Evolutionary conservation across 352 stramenopile genomes (phyloP), one percentile per base, ranked within the genome.

Genomic region (Globisporangium cystogenes): DNA sequence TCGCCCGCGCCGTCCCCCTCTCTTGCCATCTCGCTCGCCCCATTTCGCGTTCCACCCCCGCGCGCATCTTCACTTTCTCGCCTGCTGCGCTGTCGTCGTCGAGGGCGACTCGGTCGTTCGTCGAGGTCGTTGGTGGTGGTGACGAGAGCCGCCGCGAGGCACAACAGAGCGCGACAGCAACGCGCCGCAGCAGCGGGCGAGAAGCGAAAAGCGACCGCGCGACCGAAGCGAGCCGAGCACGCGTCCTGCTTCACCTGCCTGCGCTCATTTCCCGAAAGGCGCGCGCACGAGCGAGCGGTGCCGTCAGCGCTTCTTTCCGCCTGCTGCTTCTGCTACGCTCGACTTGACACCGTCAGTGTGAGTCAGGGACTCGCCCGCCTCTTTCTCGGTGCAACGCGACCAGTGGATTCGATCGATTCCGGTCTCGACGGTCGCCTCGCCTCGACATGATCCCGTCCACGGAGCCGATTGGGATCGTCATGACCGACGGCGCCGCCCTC

Each of bases 181-280:
- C 14, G 12, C 31, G 12, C 1, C 3, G 23, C 21, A n/a, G n/a
- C n/a, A n/a, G n/a, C n/a, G n/a, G 10, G 23, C 14, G 23, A 48
- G 43, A 15, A 35, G 43, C 43, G 43, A 48, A 48, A 48, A 39
- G 33, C 33, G 33, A 39, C 33, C 14, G 33, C 18, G 33, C 14
- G 31, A 36, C 31, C 31, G 11, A 36, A 8, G 1, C 33, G 14
- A 39, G 33, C 33, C 26, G 26, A 29, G 26, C 26, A 5, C 26
- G 26, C 26, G 26, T 29, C 8, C 33, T 39, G 33, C 1, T 31
- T 31, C n/a, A 31, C 4, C 29, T 45, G 40, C 20, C 40, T 45
- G 40, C 40, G 40, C 27, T 56, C 50, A 56, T 35, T 56, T 55
- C 20, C 29, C 50, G 40, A 56, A 35, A 48, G 27, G 20, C 39